Conservation (phyloP, 768 basidiomycete species). For the Leccinum aurantiacum region DNA sequence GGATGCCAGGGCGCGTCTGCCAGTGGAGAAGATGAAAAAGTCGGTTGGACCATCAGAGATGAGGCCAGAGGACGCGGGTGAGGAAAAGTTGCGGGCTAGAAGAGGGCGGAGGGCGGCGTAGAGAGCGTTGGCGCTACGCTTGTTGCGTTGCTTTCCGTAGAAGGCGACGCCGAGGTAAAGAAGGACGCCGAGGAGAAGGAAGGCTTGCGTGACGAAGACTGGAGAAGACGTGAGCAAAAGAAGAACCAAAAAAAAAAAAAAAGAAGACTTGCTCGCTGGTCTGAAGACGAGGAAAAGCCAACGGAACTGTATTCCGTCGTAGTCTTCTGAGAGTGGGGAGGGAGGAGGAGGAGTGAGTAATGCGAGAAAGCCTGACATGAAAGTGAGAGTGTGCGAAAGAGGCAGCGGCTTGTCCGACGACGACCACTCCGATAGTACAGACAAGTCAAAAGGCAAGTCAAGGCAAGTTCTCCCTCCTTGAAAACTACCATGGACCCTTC, state of each 20-base stretch:
- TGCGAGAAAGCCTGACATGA: constrained; percentile 20
- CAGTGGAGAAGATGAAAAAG: constrained; percentile 86
- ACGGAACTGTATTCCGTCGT: constrained; percentile 70
- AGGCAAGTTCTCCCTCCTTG: constrained; percentile 6
- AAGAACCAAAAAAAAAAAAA: neutral
- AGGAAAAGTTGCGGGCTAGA: constrained; percentile 73
- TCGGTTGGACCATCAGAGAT: constrained; percentile 72
- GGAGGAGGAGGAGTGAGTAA: constrained; percentile 12
- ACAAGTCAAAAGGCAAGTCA: constrained; percentile 16
- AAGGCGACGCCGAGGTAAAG: constrained; percentile 57
- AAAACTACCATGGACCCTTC: constrained; percentile 28
- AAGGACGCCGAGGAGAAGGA: constrained; percentile 51
- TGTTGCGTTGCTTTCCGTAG: constrained; percentile 62
- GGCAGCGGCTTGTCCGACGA: neutral
- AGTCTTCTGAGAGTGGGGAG: constrained; percentile 42
- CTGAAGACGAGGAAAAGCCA: constrained; percentile 81
- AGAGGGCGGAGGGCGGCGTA: constrained; percentile 57
- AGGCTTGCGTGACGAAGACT: constrained; percentile 69
- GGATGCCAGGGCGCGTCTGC: constrained; percentile 71
- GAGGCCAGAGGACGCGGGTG: constrained; percentile 53
- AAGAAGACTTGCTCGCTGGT: constrained; percentile 59
- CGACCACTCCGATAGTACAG: constrained; percentile 1
- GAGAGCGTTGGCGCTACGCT: constrained; percentile 63
- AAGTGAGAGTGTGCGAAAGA: neutral
- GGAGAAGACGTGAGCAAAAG: constrained; percentile 1